Conservation (phyloP, 805 yeast genomes). For the Saccharomycopsis capsularis region DNA sequence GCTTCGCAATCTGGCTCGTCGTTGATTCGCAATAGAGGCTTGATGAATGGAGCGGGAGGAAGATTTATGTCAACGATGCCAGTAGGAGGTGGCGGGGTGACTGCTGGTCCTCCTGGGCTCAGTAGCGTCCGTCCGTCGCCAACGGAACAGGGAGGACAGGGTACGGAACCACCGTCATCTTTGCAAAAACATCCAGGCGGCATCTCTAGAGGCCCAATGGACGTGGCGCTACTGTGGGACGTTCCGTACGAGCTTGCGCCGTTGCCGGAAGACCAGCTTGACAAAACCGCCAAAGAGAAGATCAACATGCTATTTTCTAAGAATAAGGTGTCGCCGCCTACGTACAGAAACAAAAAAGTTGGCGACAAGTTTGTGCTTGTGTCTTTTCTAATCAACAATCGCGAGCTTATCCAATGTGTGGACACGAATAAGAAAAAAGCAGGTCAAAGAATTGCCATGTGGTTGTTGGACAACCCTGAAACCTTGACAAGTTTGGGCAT, state of each 20-base stretch:
- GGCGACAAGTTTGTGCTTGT: neutral
- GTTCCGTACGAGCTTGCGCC: neutral
- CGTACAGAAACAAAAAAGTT: neutral
- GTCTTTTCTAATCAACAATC: neutral
- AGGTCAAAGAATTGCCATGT: neutral
- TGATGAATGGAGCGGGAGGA: no score
- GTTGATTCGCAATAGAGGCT: no score
- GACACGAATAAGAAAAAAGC: conserved; percentile 3
- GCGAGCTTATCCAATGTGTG: neutral
- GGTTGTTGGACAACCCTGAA: neutral
- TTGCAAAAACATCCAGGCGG: no score
- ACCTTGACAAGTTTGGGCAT: neutral
- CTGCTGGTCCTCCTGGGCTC: no score
- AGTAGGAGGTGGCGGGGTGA: no score
- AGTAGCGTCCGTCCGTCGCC: neutral
- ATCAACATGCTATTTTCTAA: neutral
- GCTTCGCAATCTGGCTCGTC: no score
- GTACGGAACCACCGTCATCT: no score
- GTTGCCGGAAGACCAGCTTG: neutral
- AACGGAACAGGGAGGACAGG: neutral
- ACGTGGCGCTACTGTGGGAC: no score
- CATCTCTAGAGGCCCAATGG: no score
- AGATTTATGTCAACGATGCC: no score
- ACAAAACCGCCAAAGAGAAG: neutral
- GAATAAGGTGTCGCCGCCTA: neutral